These are phyloP conservation scores for Haplosporangium sp. DNA, from an alignment of 371 early-diverging fungal genomes.

Conservation along the genomic window DNA sequence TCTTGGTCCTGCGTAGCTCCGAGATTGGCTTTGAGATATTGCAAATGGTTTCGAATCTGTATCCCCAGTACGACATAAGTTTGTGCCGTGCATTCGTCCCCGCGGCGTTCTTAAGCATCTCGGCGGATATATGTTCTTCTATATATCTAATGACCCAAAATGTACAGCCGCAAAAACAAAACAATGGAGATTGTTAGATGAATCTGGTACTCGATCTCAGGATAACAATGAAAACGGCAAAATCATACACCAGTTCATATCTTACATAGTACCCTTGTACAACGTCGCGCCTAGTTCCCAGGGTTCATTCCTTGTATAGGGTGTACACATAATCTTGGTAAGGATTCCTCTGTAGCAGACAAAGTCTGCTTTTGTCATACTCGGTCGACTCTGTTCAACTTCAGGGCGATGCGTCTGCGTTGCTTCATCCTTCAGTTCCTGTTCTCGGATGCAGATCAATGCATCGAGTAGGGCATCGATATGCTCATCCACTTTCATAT, in stretches of 20 bases:
- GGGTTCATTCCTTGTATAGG: constrained; percentile 76
- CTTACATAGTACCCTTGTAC: constrained; percentile 65
- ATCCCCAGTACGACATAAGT: constrained; percentile 82
- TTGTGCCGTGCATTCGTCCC: constrained; percentile 67
- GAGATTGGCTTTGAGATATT: constrained; percentile 64
- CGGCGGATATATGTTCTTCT: constrained; percentile 75
- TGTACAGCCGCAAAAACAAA: no score
- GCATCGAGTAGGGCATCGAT: constrained; percentile 84
- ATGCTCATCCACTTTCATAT: constrained; percentile 72
- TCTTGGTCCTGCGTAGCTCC: constrained; percentile 42
- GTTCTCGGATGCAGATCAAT: constrained; percentile 57
- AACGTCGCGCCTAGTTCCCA: constrained; percentile 86
- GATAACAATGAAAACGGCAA: neutral
- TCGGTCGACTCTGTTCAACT: constrained; percentile 27
- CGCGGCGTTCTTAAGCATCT: constrained; percentile 55
- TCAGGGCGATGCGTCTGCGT: no score
- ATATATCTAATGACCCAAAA: constrained; percentile 77
- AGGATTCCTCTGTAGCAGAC: constrained; percentile 86
- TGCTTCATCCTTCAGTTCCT: neutral
- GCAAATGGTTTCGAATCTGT: constrained; percentile 78
- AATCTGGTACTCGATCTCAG: no score
- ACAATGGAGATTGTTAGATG: no score
- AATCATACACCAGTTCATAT: no score
- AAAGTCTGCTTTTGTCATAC: constrained; percentile 38
- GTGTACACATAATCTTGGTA: constrained; percentile 85